Evolutionary conservation across 2,329 filamentous ascomycete species (phyloP).

Genomic region (Ceratocystis huliohia): DNA sequence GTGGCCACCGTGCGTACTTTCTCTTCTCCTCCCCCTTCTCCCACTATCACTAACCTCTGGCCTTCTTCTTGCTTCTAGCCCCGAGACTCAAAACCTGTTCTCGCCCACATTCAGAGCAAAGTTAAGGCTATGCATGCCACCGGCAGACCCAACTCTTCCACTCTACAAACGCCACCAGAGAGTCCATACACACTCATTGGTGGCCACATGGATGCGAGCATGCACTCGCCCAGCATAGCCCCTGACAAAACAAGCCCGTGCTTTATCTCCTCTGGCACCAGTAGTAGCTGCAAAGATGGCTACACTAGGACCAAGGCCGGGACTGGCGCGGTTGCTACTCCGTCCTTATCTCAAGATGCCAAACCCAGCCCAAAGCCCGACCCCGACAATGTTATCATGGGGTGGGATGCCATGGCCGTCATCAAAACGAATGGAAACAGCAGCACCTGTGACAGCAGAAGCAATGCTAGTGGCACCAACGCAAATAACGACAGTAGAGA

Average conservation of each 20-base stretch:
- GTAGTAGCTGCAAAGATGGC: not conserved
- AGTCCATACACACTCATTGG: not conserved
- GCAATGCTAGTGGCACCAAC: not conserved
- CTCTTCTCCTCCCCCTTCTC: not conserved
- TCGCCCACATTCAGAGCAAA: no score
- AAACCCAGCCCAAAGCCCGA: not conserved
- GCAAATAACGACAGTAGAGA: not conserved
- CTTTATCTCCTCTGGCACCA: not conserved
- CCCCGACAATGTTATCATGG: not conserved
- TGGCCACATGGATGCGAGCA: not conserved
- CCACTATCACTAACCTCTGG: not conserved
- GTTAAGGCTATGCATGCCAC: not conserved
- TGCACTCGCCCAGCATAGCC: not conserved
- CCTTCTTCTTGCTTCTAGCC: not conserved
- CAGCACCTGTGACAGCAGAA: not conserved
- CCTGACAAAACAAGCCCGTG: not conserved
- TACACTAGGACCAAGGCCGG: not conserved
- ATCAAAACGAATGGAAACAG: no score
- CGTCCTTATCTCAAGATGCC: not conserved
- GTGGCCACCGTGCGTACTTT: not conserved
- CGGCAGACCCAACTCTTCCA: no score
- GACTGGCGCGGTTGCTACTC: not conserved
- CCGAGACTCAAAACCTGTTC: not conserved
- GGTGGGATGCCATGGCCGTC: not conserved
- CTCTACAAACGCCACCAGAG: not conserved